Percentiles rank a stretch among this genome's conserved stretches.
These are phyloP conservation scores for Sporisorium reilianum DNA, from an alignment of 1,284 basidiomycete genomes.

Conservation along the genomic window DNA sequence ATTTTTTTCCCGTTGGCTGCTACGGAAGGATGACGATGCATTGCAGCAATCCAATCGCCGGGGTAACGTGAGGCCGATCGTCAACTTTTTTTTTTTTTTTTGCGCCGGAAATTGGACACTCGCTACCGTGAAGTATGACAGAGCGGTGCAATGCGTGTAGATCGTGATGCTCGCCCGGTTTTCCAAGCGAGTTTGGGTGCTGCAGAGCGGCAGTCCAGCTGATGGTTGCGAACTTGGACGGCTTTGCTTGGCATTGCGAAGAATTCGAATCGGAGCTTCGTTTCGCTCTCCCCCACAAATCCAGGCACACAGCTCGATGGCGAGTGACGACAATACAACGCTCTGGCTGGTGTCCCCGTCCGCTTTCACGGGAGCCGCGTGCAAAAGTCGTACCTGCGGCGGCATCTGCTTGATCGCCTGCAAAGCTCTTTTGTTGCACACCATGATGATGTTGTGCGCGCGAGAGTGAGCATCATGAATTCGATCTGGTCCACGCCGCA, in stretches of 20 bases:
- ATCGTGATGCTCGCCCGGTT: conserved; percentile 2
- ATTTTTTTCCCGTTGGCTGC: neutral
- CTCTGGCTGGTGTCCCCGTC: neutral
- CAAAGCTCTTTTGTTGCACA: neutral
- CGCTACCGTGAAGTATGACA: conserved; percentile 1
- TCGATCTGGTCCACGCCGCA: neutral
- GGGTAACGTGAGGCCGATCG: too few species aligned
- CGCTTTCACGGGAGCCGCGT: conserved; percentile 9
- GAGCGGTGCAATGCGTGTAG: neutral
- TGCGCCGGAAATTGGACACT: too few species aligned
- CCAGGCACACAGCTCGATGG: neutral
- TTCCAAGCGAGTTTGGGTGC: too few species aligned
- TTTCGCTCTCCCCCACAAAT: neutral
- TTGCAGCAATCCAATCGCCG: conserved; percentile 6
- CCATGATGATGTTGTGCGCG: neutral
- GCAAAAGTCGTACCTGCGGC: conserved; percentile 30
- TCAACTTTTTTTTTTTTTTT: too few species aligned
- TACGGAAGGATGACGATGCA: conserved; percentile 4
- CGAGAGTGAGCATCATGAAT: conserved; percentile 24
- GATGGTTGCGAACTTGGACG: neutral
- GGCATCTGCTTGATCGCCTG: conserved; percentile 1
- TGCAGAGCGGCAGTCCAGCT: neutral
- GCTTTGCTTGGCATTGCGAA: conserved; percentile 3
- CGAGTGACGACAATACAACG: conserved; percentile 1
- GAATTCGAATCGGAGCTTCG: neutral